Evolutionary conservation across 1,284 basidiomycete species (phyloP), one percentile per base, ranked within the genome.

Genomic region (Sparassis latifolia): DNA sequence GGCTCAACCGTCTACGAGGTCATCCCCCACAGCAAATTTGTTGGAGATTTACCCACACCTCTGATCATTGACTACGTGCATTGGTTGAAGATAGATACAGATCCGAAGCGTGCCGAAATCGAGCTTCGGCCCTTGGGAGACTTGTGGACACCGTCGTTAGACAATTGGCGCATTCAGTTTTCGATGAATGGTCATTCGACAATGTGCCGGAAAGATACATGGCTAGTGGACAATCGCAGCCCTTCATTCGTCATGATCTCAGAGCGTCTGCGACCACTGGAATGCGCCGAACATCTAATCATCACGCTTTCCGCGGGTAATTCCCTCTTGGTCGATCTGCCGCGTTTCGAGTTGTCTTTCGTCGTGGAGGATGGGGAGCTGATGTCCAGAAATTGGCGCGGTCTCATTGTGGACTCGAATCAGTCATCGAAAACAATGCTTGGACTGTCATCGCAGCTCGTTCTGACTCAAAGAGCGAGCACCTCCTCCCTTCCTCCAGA

Each of bases 381-480:
- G 10, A 65, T 70, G 40, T 74, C 65, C 12, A 57, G 51, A 4
- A 69, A 69, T 43, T 56, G 71, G n/a, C 66, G 63, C 4, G 65
- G 62, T 4, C 68, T 72, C 57, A 53, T 69, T 7, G 56, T 75
- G 4, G 67, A 72, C 45, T 10, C 46, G 0, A 48, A 61, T 40
- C 72, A 73, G 51, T 70, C 66, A 0, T 53, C 59, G 2, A 71
- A 71, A 1, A 69, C 70, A 0, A 57, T 76, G 52, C 61, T 72
- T 33, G 74, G 74, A 5, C 56, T 79, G 5, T 40, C 46, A 3
- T 73, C 64, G 48, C 66, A 68, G 44, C 66, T 79, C 0, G 62
- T 77, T 3, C 65, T 80, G 27, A 6, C 45, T 39, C 32, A 32
- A 51, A 3, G 50, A 44, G 7, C 35, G 9, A 7, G n/a, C 35